These are phyloP conservation scores for Haplosporangium gracile DNA, from an alignment of 192 early-diverging fungal species.

Conservation along the genomic window DNA sequence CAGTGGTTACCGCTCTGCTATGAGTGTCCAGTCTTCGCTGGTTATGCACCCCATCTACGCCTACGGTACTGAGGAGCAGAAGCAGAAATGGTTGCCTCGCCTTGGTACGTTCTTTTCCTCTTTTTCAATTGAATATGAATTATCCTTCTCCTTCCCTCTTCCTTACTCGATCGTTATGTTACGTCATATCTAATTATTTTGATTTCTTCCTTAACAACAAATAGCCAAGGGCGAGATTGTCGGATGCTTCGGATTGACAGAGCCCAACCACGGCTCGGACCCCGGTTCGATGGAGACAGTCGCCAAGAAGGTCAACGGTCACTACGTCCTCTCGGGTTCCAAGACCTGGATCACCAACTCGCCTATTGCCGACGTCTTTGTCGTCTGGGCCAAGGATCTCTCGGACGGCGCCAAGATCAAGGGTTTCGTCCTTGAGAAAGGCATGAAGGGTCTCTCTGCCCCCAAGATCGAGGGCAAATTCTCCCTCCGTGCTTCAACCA, in stretches of 20 bases:
- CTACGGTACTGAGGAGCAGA: slow-evolving; percentile 90
- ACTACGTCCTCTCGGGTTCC: slow-evolving; percentile 87
- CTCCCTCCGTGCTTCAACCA: slow-evolving; percentile 92
- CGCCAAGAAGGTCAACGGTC: slow-evolving; percentile 79
- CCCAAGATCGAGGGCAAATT: slow-evolving; percentile 97
- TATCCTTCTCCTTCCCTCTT: neutral
- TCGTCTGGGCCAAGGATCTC: slow-evolving; percentile 93
- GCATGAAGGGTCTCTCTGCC: slow-evolving; percentile 91
- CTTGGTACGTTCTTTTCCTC: slow-evolving; percentile 69
- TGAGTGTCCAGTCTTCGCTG: slow-evolving; percentile 98
- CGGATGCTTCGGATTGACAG: slow-evolving; percentile 96
- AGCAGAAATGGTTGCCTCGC: slow-evolving; percentile 91
- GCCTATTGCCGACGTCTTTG: slow-evolving; percentile 96
- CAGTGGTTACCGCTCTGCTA: slow-evolving; percentile 96
- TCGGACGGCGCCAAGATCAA: slow-evolving; percentile 87
- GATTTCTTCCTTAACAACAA: neutral
- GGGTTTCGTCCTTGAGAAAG: slow-evolving; percentile 96
- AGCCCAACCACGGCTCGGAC: slow-evolving; percentile 98
- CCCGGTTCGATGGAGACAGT: slow-evolving; percentile 94
- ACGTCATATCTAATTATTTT: neutral
- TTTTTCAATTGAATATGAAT: neutral
- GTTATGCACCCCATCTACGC: slow-evolving; percentile 99
- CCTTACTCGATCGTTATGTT: neutral
- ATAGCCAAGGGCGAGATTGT: slow-evolving; percentile 88
- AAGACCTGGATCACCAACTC: slow-evolving; percentile 99